Evolutionary conservation across 1,139 yeast species (phyloP), one percentile per base, ranked within the genome.

Genomic region (Candida glucosophila): DNA sequence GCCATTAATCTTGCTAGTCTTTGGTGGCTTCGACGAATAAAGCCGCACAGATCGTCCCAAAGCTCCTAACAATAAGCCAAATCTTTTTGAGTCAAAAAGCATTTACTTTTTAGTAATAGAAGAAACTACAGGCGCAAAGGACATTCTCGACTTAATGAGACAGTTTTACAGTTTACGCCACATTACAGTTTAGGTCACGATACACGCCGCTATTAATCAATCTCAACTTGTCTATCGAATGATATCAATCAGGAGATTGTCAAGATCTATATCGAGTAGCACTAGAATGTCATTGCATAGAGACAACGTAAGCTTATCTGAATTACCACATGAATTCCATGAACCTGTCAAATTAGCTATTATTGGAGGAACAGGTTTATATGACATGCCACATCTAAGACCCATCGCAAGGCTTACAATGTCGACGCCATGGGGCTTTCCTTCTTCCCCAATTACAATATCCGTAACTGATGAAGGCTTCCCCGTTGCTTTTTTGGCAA

Each of bases 291-390:
- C 66, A n/a, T 36, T 43, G 26, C 63, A 58, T 43, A 51, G 65
- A 47, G 64, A 56, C 29, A 39, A 44, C 23, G 27, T 47, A 22
- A 43, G 43, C 24, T 17, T 49, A 12, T 23, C 42, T 12, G 34
- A 40, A 16, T 54, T 64, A 35, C 71, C 72, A 9, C 65, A 56
- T 39, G 40, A 47, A 22, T 65, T 52, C 45, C 53, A 52, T 26
- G 55, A 53, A 24, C 51, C 52, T 19, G 83, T 90, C 14, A 67
- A 73, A 22, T 66, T 90, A 25, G 97, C 94, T 23, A 74, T 90
- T 37, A 90, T 90, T 49, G 98, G 98, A 20, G 98, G 98, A 22
- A 90, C 98, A 3, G 99, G 99, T n/a, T 69, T 90, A 23, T 90
- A 90, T 62, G 81, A 83, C 31, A 67, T 90, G 33, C 85, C 81